Base-by-base conservation (phyloP, 768 basidiomycete genomes). In the Mycena chlorophos region DNA sequence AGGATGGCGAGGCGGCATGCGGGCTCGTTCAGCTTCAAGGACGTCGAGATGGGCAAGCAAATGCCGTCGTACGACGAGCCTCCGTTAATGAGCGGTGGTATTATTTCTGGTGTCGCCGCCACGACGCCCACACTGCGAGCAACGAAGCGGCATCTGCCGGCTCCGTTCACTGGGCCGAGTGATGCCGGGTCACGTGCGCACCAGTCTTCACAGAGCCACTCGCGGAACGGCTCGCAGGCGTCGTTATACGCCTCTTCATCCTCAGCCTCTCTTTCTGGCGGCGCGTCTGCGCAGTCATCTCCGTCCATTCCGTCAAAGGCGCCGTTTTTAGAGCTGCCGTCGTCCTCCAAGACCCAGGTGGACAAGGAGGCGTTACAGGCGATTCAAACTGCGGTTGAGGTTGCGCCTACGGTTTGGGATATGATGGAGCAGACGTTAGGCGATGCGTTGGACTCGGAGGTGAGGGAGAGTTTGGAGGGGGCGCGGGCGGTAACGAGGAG, bases 21-120 rank as follows among this genome's bases (percentile, higher is more conserved):
- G 4, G 94, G 94, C n/a, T 96, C 94, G 3, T 98, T 96, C 74
- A 96, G 94, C 58, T 86, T 81, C 23, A 89, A 92, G 66, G 94
- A 97, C 67, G 89, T 96, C 5, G 88, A 96, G 66, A 85, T 91
- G 49, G 94, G 94, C 37, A 91, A 87, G 70, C 77, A 82, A 52
- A 68, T 91, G 48, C 88, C 90, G 6, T 87, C 86, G n/a, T 82
- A 82, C 60, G 80, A 85, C 42, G 70, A 75, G 14, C 60, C 76
- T 6, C 74, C 78, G 34, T 64, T 63, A 28, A 65, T 68, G 51
- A 63, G 70, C 13, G 70, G 75, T 51, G 75, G 77, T 22, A 63
- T 77, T 38, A 58, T 66, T 28, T 66, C 74, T 19, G 71, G 71
- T n/a, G 59, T 68, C 25, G 70, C 71, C 19, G 66, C 70, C 1